phyloP scores from a whole-genome alignment of 2,329 filamentous ascomycete genomes.

The Colletotrichum scovillei region DNA sequence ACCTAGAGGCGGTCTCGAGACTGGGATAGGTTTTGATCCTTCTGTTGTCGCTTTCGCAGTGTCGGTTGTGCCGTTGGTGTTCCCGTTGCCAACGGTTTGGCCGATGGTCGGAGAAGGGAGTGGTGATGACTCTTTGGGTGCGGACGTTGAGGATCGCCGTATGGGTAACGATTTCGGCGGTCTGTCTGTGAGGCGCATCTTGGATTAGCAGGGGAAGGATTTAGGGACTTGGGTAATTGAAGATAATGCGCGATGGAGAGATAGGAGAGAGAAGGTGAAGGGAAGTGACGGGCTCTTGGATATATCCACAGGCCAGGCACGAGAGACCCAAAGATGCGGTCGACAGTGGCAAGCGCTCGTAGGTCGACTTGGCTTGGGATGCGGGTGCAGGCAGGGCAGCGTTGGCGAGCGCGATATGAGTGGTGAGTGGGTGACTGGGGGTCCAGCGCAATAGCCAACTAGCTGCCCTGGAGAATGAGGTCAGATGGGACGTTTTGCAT shows the following conservation, averaged over 20 bases:
- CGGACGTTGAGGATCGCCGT: conserved; percentile 25
- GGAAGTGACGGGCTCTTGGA: conserved; percentile 20
- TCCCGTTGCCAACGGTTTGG: conserved; percentile 26
- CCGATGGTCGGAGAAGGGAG: conserved; percentile 20
- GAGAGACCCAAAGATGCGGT: conserved; percentile 14
- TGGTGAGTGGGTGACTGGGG: conserved; percentile 22
- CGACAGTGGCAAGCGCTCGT: conserved; percentile 23
- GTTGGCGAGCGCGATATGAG: conserved; percentile 16
- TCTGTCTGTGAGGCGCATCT: conserved; percentile 32
- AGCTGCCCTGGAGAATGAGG: conserved; percentile 30
- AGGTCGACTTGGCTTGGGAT: conserved; percentile 20
- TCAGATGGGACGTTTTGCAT: conserved; percentile 47
- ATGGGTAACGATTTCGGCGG: conserved; percentile 20
- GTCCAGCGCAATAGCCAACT: conserved; percentile 1
- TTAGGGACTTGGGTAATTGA: not conserved
- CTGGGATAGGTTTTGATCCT: conserved; percentile 43
- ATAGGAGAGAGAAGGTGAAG: not conserved
- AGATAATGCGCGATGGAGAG: conserved; percentile 1
- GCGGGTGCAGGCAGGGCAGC: conserved; percentile 14
- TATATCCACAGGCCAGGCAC: conserved; percentile 13
- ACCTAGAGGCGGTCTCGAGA: conserved; percentile 43
- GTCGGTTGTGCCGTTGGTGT: conserved; percentile 19
- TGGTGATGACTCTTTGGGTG: conserved; percentile 19
- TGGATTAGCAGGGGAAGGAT: conserved; percentile 12
- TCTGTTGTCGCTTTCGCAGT: conserved; percentile 21